Base-by-base conservation (phyloP, 768 basidiomycete genomes). In the Phaffia australis region DNA sequence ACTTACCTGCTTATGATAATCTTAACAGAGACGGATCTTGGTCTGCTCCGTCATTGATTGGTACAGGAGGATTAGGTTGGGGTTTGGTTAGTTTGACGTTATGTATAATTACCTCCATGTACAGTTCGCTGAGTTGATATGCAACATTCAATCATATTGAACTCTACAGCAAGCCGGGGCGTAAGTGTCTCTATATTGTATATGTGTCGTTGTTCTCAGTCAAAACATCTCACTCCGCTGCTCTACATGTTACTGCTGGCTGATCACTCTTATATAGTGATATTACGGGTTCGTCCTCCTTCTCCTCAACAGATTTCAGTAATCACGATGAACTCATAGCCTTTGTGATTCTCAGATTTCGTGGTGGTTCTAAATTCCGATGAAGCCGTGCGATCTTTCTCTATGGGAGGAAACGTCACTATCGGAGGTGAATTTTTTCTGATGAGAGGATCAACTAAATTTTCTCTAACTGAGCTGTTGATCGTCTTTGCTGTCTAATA, bases 361-460 rank as follows among this genome's bases (percentile, higher is more conserved):
- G 93, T 99, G 65, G 85, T 98, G 75, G 92, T 99, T 49, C 86
- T 98, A 73, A 97, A 97, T 80, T 88, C 85, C 70, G 90, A 95
- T 72, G 93, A 97, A 64, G 92, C 94, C 50, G 90, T 99, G 42
- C 83, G 85, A 55, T 94, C 95, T 14, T 98, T 98, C 80, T 90
- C 89, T 3, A 81, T 90, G 60, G 93, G 93, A 48, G 94, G 94
- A 11, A 99, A 99, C 75, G 84, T 97, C 29, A 97, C 93, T 2
- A 88, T 98, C 63, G 94, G 94, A 1, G 94, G 94, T 4, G 85
- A 86, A 72, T 11, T 5, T 16, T 19, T 25, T n/a, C 56, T n/a
- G n/a, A 29, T 57, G 7, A 7, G 32, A 8, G 6, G 11, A 16
- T 32, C 56, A 57, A 42, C 7, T 54, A 16, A 27, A 16, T 7